phyloP scores from a whole-genome alignment of 805 yeast species.

The Ogataea methylovora region DNA sequence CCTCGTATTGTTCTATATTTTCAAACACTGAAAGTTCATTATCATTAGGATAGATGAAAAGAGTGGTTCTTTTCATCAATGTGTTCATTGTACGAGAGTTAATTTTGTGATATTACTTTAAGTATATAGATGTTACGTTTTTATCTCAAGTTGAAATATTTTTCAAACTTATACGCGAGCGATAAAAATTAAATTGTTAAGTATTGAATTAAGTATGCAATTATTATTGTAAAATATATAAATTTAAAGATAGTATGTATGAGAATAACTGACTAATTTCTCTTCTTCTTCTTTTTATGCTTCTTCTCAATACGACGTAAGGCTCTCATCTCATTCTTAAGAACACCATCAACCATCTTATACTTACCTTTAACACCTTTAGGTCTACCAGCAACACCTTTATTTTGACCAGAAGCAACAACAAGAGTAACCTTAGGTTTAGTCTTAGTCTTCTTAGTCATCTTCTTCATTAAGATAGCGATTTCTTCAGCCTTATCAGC shows the following conservation, averaged over 20 bases:
- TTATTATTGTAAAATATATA: no score
- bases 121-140: no score
- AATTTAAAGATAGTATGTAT: no score
- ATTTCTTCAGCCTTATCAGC: constrained; percentile 94
- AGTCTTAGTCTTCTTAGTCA: constrained; percentile 57
- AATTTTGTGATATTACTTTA: no score
- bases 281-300: constrained; percentile 46
- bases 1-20: constrained; percentile 7
- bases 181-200: no score
- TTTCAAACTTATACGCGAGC: no score
- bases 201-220: no score
- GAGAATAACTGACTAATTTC: no score
- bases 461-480: constrained; percentile 72
- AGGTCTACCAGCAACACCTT: constrained; percentile 90
- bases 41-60: constrained; percentile 11
- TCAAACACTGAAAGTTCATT: constrained; percentile 8
- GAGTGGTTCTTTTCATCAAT: constrained; percentile 13
- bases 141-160: no score
- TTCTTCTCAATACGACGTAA: constrained; percentile 84
- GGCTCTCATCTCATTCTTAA: constrained; percentile 97
- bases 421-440: constrained; percentile 86
- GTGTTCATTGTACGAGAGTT: no score
- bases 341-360: constrained; percentile 97
- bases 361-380: constrained; percentile 95
- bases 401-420: constrained; percentile 79